Evolutionary conservation across 176 grass and related monocot genomes (phyloP).

Genomic region (Secale cereale): DNA sequence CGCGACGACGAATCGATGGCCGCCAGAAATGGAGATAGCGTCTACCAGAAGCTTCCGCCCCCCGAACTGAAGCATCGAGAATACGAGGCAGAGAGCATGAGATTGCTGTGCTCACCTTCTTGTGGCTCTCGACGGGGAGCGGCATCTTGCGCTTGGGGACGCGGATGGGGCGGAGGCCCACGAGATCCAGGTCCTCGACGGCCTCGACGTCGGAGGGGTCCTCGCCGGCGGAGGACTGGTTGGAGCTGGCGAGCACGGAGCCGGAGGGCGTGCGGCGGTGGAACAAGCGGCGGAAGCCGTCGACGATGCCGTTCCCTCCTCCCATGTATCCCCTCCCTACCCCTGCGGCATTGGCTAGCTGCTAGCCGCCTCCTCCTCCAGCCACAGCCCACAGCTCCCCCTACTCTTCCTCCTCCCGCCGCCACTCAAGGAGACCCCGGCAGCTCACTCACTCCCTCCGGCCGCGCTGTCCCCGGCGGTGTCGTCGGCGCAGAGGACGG

Average conservation of each 20-base stretch:
- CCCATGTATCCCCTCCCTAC: conserved; percentile 37
- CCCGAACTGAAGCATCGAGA: not conserved
- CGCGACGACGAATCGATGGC: conserved; percentile 21
- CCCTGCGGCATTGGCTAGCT: conserved; percentile 41
- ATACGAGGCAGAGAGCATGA: not conserved
- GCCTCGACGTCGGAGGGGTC: conserved; percentile 31
- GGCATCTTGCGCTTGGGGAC: conserved; percentile 71
- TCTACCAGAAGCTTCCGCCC: not conserved
- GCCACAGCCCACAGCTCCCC: not conserved
- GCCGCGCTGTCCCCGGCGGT: not conserved
- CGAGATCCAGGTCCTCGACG: conserved; percentile 58
- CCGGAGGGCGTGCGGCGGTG: conserved; percentile 42
- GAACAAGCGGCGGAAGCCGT: conserved; percentile 72
- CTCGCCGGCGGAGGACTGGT: conserved; percentile 36
- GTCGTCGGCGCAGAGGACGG: not conserved
- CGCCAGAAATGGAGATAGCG: not conserved
- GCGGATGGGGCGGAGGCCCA: conserved; percentile 43
- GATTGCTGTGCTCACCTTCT: conserved; percentile 35
- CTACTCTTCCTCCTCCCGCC: not conserved
- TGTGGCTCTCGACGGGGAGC: conserved; percentile 47
- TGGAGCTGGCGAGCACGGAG: conserved; percentile 16
- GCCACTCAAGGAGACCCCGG: not conserved
- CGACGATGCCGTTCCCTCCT: conserved; percentile 54
- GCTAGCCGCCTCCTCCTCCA: not conserved
- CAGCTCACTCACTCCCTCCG: no score